Base-by-base conservation (phyloP, 306 rosid species). In the Sechiopsis laciniata region DNA sequence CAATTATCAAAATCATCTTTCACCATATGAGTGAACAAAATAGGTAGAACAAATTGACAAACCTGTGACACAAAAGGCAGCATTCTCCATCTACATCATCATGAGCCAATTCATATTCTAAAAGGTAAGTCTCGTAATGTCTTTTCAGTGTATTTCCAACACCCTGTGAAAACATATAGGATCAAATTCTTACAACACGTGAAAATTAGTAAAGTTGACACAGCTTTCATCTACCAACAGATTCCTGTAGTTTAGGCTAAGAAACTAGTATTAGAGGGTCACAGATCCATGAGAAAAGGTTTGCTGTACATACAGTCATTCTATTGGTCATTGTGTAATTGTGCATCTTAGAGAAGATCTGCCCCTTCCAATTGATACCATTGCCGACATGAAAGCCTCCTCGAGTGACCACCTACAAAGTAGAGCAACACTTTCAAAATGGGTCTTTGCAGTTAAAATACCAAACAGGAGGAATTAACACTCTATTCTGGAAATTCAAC, bases 311-410 rank as follows among this genome's bases (percentile, higher is more conserved):
- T 95, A 95, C 99, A 52, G 99, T 95, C 99, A 95, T 95, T 83
- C 97, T 88, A 82, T 95, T 95, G 73, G 99, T 91, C 88, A 90
- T 81, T 46, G 99, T 95, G 85, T 88, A 95, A 80, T 95, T 91
- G 76, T 93, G 96, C 97, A 95, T 95, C 87, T 95, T 95, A 26
- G 99, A 95, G 87, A 95, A 95, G 76, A 95, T 95, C 83, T 95
- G 99, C 70, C 99, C 99, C 86, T 95, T 95, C 99, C 99, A 95
- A 84, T 95, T 95, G 89, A 95, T 95, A 78, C 97, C 99, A 74
- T 95, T 95, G 77, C 97, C 99, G 72, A 95, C 99, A 74, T 95
- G 97, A 85, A 95, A 95, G 78, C 99, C 99, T 72, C 99, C 99
- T 82, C 99, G 85, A 3, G 99, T 91, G 57, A 91, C 99, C 86